Evolutionary conservation across 164 flowering plant species (phyloP), one percentile per base, ranked within the genome.

Genomic region (Stephania japonica): DNA sequence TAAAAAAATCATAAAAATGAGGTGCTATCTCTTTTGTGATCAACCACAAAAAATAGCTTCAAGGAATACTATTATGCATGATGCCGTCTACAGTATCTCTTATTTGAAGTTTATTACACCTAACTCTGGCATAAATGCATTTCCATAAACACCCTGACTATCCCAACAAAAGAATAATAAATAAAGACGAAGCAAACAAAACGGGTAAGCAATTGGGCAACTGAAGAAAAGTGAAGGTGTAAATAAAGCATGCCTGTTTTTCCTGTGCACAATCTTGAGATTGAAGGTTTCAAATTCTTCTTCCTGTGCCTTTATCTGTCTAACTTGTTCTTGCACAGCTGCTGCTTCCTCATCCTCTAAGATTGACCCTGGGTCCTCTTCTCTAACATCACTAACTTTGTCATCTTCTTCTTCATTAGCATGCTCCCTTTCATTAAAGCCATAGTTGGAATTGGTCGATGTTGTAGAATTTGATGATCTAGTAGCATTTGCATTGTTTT

Each of bases 291-390:
- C 99, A 82, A 91, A 95, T 77, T 93, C 99, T 77, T 95, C 98
- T 79, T 95, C 99, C 77, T 95, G 99, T 26, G 92, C 91, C 79
- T 88, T 90, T 74, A 95, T 95, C 80, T 95, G 99, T 78, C 87
- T 84, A 9, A 95, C 94, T 88, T 95, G 99, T 85, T 93, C 99
- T 76, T 93, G 97, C 62, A 95, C 97, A 69, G 99, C 99, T 73
- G 89, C 90, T 6, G 90, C 93, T 72, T 95, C 98, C 82, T 95
- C 99, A 86, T 95, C 99, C 75, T 95, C 99, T 66, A 90, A 72
- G 71, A 88, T 81, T 43, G 84, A 80, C 49, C 78, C 93, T 32
- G 83, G 86, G 80, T 91, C 92, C 43, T 89, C 97, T 83, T 89
- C 94, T 80, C 86, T 85, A 26, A 69, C 80, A 79, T 77, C 79